Conservation (phyloP, 352 stramenopile species). For the Phytophthora aleatoria region DNA sequence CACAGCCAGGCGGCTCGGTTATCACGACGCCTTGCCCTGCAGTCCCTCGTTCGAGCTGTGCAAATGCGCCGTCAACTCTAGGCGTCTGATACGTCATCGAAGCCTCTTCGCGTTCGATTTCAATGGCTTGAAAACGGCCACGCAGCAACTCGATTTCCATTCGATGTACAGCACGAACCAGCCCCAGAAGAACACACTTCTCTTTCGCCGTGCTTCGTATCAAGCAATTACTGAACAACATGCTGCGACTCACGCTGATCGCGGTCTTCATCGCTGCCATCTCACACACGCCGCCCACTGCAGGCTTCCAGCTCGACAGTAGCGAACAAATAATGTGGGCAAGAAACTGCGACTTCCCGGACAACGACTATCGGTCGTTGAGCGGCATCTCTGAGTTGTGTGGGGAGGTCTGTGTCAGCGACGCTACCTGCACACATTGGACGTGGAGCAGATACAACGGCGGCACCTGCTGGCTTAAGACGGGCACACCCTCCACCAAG, state of each 20-base stretch:
- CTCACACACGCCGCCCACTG: background rate
- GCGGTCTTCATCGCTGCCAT: constrained; percentile 4
- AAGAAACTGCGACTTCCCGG: constrained; percentile 40
- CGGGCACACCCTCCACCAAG: constrained; percentile 20
- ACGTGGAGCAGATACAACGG: constrained; percentile 41
- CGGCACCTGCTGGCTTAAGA: constrained; percentile 51
- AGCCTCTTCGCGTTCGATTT: constrained; percentile 18
- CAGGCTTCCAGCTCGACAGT: constrained; percentile 26
- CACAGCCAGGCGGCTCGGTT: no score
- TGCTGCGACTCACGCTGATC: constrained; percentile 6
- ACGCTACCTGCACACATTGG: constrained; percentile 48
- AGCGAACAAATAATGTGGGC: constrained; percentile 41
- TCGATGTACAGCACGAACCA: background rate
- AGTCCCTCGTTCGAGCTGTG: no score
- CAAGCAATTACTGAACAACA: background rate
- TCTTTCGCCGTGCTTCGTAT: constrained; percentile 5
- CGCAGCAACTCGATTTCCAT: constrained; percentile 9
- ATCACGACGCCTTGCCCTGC: no score
- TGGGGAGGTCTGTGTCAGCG: constrained; percentile 37
- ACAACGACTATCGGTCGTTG: constrained; percentile 35
- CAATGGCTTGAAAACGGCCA: constrained; percentile 4
- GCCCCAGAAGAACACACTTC: constrained; percentile 2
- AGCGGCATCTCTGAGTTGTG: constrained; percentile 32
- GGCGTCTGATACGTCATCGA: background rate
- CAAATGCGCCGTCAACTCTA: constrained; percentile 1